A percentile compares a stretch with the other conserved stretches of the same genome.
Evolutionary conservation across 768 basidiomycete genomes (phyloP).

Genomic region (Kwoniella pini): DNA sequence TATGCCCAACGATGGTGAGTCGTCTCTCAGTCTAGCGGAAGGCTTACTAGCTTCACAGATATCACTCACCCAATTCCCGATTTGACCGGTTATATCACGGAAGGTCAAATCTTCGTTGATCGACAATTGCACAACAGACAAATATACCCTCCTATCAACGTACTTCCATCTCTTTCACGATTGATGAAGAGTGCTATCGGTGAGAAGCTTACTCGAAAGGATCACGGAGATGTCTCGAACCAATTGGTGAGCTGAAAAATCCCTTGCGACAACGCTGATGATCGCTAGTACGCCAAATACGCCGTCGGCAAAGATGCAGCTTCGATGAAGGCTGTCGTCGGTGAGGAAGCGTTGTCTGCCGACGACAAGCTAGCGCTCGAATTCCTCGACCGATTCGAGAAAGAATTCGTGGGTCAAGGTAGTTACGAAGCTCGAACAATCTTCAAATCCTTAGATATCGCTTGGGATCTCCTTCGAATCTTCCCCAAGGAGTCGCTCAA

Average conservation of each 20-base stretch:
- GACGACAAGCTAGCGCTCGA: constrained; percentile 97
- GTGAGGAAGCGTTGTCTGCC: constrained; percentile 90
- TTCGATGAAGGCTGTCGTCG: constrained; percentile 98
- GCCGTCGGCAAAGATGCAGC: constrained; percentile 97
- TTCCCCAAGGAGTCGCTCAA: constrained; percentile 99
- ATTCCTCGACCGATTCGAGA: constrained; percentile 97
- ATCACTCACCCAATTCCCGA: constrained; percentile 99
- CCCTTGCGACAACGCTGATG: neutral
- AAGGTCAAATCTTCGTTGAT: constrained; percentile 99
- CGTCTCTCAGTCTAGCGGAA: neutral
- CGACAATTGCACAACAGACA: constrained; percentile 83
- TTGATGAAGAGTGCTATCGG: constrained; percentile 99
- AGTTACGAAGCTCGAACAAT: constrained; percentile 93
- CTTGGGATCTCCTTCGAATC: constrained; percentile 93
- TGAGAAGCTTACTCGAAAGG: constrained; percentile 93
- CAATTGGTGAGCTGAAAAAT: constrained; percentile 72
- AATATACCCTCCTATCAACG: constrained; percentile 99
- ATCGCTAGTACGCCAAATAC: constrained; percentile 85
- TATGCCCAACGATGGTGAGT: constrained; percentile 97
- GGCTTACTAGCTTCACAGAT: constrained; percentile 62
- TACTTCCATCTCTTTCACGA: constrained; percentile 95
- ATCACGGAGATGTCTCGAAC: constrained; percentile 99
- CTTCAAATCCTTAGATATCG: constrained; percentile 95
- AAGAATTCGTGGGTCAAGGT: constrained; percentile 95
- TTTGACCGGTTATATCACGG: constrained; percentile 93